Percentiles rank a stretch among this genome's conserved stretches.
Evolutionary conservation across 2,329 filamentous ascomycete species (phyloP).

Genomic region (Xylaria sp.): DNA sequence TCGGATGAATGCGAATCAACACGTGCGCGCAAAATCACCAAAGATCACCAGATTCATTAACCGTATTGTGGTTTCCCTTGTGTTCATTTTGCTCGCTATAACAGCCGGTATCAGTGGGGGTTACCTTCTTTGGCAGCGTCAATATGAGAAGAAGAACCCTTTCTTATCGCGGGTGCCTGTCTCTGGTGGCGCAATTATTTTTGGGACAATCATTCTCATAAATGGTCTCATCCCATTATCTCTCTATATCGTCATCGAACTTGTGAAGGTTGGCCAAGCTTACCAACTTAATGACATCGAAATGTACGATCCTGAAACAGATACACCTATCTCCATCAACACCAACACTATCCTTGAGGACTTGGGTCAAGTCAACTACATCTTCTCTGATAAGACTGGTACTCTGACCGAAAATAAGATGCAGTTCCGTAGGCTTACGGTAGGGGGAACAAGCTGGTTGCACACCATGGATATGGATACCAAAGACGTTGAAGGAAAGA

Average conservation of each 20-base stretch:
- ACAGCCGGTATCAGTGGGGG: conserved; percentile 84
- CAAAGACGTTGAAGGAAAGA: conserved; percentile 24
- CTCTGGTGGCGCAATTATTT: conserved; percentile 80
- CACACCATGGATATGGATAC: conserved; percentile 76
- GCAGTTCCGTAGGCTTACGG: conserved; percentile 92
- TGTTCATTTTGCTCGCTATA: conserved; percentile 80
- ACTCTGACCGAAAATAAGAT: conserved; percentile 95
- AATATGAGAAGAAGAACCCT: conserved; percentile 76
- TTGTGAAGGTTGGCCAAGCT: conserved; percentile 84
- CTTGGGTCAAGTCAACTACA: conserved; percentile 86
- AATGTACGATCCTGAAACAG: conserved; percentile 87
- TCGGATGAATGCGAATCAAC: conserved; percentile 91
- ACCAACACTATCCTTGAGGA: conserved; percentile 97
- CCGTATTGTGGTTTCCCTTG: conserved; percentile 82
- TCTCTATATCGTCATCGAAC: conserved; percentile 89
- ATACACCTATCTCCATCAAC: conserved; percentile 89
- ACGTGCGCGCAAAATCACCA: conserved; percentile 84
- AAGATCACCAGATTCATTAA: conserved; percentile 81
- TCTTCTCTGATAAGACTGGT: conserved; percentile 95
- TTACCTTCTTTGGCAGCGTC: conserved; percentile 80
- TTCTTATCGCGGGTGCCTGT: conserved; percentile 78
- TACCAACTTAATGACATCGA: conserved; percentile 82
- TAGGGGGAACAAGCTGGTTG: conserved; percentile 89
- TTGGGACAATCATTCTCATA: conserved; percentile 94
- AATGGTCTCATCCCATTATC: conserved; percentile 94